Base-by-base conservation (phyloP, 176 grass and related monocot genomes). In the Microstegium vimineum region DNA sequence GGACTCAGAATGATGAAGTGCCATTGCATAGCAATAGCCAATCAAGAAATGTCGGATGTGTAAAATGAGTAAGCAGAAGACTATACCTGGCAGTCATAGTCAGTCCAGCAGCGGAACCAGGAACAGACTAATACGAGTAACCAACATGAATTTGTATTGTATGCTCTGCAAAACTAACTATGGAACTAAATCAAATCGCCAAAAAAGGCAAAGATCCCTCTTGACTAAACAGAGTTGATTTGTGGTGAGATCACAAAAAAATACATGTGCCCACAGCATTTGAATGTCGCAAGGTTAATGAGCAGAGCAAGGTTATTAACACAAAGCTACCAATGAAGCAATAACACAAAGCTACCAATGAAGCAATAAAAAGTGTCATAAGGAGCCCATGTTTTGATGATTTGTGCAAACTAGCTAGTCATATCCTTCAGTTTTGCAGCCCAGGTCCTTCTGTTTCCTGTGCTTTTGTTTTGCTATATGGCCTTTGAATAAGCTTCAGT, bases 61-160 rank as follows among this genome's bases (percentile, higher is more conserved):
- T 28, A 75, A 89, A 62, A 20, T 64, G 26, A 70, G 28, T 25
- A 79, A 73, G 43, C 56, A 47, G 9, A 47, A 84, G 13, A 60
- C 10, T 18, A 63, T 64, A 60, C 27, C 49, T 61, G 23, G n/a
- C 28, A 54, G 40, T 42, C 4, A 20, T 30, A 52, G 40, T 22
- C 6, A 41, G 49, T 47, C n/a, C 18, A 33, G n/a, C 5, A 4
- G 5, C 6, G 3, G 41, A 66, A 66, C 62, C 27, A 66, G 4
- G 60, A 45, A 66, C 10, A 33, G 30, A 47, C 40, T 47, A 78
- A 63, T 32, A 33, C 12, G 10, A 14, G 10, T 47, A 30, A 47
- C 6, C 52, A 52, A n/a, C 46, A 11, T 66, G 40, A 66, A 46
- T 9, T 9, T 18, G 11, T 79, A 65, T 10, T 64, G 4, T 25